phyloP scores from a whole-genome alignment of 805 yeast genomes.

The Kodamaea fukazawae region DNA sequence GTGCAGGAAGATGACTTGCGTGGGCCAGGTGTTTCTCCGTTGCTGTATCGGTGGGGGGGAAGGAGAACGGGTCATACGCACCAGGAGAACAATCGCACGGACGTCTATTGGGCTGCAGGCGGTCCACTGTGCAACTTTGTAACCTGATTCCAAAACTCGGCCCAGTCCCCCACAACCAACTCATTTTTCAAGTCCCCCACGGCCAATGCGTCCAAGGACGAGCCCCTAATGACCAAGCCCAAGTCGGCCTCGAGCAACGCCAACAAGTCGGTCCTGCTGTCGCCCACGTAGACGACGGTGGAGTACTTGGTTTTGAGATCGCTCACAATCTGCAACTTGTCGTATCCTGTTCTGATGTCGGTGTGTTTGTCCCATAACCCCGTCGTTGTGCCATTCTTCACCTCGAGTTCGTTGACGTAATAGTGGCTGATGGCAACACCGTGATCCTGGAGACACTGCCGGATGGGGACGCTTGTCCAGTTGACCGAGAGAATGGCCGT shows the following conservation, averaged over 20 bases:
- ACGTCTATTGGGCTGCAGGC: background rate
- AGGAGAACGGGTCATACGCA: no score
- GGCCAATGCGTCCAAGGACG: background rate
- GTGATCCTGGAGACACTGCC: slow-evolving; percentile 22
- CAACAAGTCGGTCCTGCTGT: slow-evolving; percentile 58
- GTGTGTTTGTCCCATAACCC: slow-evolving; percentile 24
- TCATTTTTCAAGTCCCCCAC: background rate
- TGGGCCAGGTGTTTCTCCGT: no score
- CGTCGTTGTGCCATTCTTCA: slow-evolving; percentile 26
- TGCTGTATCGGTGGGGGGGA: no score
- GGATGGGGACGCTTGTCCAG: slow-evolving; percentile 56
- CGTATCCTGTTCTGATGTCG: slow-evolving; percentile 50
- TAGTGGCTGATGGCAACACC: slow-evolving; percentile 18
- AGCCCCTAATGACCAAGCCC: slow-evolving; percentile 42
- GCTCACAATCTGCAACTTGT: slow-evolving; percentile 37
- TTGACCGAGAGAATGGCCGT: slow-evolving; percentile 54
- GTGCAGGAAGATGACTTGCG: no score
- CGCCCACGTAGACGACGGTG: slow-evolving; percentile 52
- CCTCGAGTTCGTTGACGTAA: slow-evolving; percentile 51
- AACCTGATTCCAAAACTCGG: slow-evolving; percentile 5
- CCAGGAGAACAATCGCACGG: no score
- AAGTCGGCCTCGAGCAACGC: slow-evolving; percentile 45
- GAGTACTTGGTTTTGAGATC: slow-evolving; percentile 13
- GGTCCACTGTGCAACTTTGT: background rate
- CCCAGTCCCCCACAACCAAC: slow-evolving; percentile 12